Evolutionary conservation across 345 rosid genomes (phyloP).

Genomic region (Turritis glabra): DNA sequence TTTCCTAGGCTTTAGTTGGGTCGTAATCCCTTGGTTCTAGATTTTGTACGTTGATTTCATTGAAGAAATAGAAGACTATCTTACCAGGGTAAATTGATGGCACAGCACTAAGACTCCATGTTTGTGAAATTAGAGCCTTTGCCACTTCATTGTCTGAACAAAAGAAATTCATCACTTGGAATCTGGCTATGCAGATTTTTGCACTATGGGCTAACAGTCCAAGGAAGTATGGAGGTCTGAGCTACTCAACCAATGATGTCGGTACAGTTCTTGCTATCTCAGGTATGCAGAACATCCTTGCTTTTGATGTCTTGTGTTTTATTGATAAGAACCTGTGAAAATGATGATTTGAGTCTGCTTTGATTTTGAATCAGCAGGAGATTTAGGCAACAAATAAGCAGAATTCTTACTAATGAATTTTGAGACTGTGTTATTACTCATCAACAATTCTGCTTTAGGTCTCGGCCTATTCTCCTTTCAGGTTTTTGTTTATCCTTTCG

Average conservation of each 20-base stretch:
- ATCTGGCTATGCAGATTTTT: conserved; percentile 57
- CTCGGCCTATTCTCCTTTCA: conserved; percentile 76
- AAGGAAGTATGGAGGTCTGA: conserved; percentile 65
- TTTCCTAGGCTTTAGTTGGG: background rate
- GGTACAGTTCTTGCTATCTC: conserved; percentile 79
- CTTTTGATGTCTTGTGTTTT: background rate
- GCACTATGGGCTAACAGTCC: conserved; percentile 93
- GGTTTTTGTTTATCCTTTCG: conserved; percentile 54
- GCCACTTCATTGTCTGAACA: conserved; percentile 1
- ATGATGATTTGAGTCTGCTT: background rate
- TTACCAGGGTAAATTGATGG: background rate
- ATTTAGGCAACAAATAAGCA: background rate
- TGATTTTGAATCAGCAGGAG: background rate
- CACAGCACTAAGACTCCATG: background rate
- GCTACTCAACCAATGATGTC: conserved; percentile 65
- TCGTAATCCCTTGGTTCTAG: background rate
- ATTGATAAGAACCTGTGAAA: conserved; percentile 9
- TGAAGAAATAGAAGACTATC: background rate
- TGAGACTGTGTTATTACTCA: conserved; percentile 13
- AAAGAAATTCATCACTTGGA: conserved; percentile 5
- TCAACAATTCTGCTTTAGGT: conserved; percentile 50
- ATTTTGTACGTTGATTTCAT: background rate
- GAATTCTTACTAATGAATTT: background rate
- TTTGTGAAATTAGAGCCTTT: conserved; percentile 10
- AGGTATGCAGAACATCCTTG: conserved; percentile 45